Conservation (phyloP, 1,139 yeast species). For the Hyphopichia fennica region DNA sequence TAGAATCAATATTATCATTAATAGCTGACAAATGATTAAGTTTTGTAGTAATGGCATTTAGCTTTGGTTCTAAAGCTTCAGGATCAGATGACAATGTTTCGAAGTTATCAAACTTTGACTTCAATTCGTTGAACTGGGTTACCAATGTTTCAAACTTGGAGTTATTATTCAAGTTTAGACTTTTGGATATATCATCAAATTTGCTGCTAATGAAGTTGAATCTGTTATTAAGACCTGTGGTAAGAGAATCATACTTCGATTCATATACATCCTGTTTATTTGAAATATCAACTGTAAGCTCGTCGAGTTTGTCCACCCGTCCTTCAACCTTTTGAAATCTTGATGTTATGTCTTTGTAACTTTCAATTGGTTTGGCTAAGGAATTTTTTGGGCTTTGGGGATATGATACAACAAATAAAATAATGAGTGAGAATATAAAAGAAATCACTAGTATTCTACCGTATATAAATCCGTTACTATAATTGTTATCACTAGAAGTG, state of each 20-base stretch:
- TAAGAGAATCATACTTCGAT: slow-evolving; percentile 14
- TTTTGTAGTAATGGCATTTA: slow-evolving; percentile 19
- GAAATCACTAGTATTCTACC: neutral
- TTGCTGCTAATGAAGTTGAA: slow-evolving; percentile 17
- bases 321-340: slow-evolving; percentile 18
- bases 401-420: neutral
- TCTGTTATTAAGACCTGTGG: slow-evolving; percentile 13
- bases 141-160: slow-evolving; percentile 9
- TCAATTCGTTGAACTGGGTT: slow-evolving; percentile 6
- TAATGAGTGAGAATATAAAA: neutral
- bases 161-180: slow-evolving; percentile 7
- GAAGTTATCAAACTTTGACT: slow-evolving; percentile 9
- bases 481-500: too few species aligned
- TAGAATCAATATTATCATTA: slow-evolving; percentile 17
- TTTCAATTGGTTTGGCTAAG: slow-evolving; percentile 7
- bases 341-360: slow-evolving; percentile 11
- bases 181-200: slow-evolving; percentile 15
- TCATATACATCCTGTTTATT: slow-evolving; percentile 16
- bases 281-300: slow-evolving; percentile 11
- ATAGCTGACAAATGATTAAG: slow-evolving; percentile 17
- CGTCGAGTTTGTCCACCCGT: slow-evolving; percentile 16
- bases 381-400: neutral
- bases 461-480: neutral
- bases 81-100: slow-evolving; percentile 7
- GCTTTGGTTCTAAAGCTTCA: slow-evolving; percentile 15